phyloP scores from a whole-genome alignment of 2,329 filamentous ascomycete genomes.

The Scytalidium lignicola region DNA sequence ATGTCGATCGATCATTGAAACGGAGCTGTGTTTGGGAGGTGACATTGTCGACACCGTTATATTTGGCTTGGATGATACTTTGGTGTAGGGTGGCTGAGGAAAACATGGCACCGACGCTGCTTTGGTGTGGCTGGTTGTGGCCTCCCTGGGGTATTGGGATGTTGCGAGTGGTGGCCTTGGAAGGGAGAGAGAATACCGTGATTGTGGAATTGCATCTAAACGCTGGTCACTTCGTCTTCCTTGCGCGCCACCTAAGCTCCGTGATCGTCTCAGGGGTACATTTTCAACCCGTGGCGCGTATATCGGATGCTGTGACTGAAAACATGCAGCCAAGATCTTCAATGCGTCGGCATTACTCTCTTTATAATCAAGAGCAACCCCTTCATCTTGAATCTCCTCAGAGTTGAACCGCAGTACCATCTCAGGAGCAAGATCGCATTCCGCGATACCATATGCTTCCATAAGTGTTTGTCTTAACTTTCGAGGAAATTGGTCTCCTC shows the following conservation, averaged over 20 bases:
- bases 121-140: too few relatives aligned
- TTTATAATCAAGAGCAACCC: neutral
- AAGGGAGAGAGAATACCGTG: too few relatives aligned
- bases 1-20: too few relatives aligned
- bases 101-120: too few relatives aligned
- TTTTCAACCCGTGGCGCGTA: neutral
- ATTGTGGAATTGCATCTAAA: too few relatives aligned
- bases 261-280: neutral
- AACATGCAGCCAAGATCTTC: neutral
- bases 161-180: too few relatives aligned
- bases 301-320: neutral
- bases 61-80: too few relatives aligned
- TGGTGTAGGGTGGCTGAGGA: too few relatives aligned
- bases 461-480: conserved; percentile 17
- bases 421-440: conserved; percentile 14
- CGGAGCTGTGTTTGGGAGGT: too few relatives aligned
- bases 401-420: conserved; percentile 10
- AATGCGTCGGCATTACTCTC: neutral
- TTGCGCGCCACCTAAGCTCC: neutral
- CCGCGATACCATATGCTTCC: conserved; percentile 17
- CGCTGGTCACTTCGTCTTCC: too few relatives aligned
- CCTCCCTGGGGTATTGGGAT: too few relatives aligned
- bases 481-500: conserved; percentile 15
- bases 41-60: too few relatives aligned
- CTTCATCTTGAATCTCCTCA: neutral